These are phyloP conservation scores for Phyllostachys edulis DNA, from an alignment of 176 grass and related monocot species.

Conservation along the genomic window DNA sequence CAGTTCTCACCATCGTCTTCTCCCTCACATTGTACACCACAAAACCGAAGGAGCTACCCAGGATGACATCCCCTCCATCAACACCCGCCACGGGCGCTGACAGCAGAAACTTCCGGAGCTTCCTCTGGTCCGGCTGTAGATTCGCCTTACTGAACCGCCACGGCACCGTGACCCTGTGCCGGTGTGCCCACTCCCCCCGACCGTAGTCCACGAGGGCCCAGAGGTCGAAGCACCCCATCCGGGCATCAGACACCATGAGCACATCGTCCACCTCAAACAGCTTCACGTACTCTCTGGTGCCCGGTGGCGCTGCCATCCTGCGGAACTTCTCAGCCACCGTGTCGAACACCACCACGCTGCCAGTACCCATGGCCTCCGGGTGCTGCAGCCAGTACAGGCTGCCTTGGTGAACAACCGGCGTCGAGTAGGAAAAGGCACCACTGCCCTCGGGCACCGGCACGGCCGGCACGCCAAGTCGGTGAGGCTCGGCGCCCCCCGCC, in stretches of 20 bases:
- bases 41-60: not conserved
- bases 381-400: not conserved
- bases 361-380: not conserved
- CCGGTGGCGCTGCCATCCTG: not conserved
- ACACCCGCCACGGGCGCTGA: not conserved
- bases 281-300: not conserved
- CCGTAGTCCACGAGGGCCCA: not conserved
- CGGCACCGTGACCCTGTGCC: not conserved
- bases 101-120: not conserved
- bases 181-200: not conserved
- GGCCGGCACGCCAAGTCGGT: not conserved
- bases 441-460: not conserved
- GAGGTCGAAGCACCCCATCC: not conserved
- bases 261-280: not conserved
- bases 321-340: not conserved
- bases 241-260: not conserved
- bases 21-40: not conserved
- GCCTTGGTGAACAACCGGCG: not conserved
- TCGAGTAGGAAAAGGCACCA: not conserved
- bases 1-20: not conserved
- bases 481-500: not conserved
- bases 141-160: not conserved
- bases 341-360: not conserved
- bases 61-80: not conserved
- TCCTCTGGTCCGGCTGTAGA: not conserved